Evolutionary conservation across 2,329 filamentous ascomycete species (phyloP).

Genomic region (Penicillium sp.): DNA sequence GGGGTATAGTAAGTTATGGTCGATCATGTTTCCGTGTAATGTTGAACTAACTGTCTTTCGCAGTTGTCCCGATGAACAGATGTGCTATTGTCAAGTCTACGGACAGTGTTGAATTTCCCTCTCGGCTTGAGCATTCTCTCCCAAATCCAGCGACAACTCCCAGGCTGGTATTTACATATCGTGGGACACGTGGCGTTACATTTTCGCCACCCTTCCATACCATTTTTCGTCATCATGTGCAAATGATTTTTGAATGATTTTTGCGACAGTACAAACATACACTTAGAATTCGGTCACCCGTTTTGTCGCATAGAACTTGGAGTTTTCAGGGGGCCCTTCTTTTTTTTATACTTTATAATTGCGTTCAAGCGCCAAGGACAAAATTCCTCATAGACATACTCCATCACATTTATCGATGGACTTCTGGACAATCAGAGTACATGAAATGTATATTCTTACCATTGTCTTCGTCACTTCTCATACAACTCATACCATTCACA

Average conservation of each 20-base stretch:
- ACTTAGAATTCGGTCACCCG: background rate
- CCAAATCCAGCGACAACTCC: background rate
- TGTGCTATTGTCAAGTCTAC: conserved; percentile 42
- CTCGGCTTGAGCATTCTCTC: conserved; percentile 9
- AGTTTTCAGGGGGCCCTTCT: conserved; percentile 4
- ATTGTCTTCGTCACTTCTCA: background rate
- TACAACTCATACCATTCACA: background rate
- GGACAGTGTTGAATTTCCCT: conserved; percentile 31
- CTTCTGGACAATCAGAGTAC: background rate
- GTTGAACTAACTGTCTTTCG: conserved; percentile 13
- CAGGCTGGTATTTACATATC: background rate
- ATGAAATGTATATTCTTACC: background rate
- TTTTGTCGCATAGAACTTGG: background rate
- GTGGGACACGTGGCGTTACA: background rate
- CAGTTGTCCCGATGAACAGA: conserved; percentile 36
- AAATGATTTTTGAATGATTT: conserved; percentile 2
- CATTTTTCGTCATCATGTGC: background rate
- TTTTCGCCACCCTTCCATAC: background rate
- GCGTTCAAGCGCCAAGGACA: conserved; percentile 11
- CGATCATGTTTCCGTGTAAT: background rate
- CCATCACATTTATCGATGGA: background rate
- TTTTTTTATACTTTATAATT: conserved; percentile 5
- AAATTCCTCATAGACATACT: background rate
- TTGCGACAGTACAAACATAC: conserved; percentile 8
- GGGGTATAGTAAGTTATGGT: conserved; percentile 39